phyloP scores from a whole-genome alignment of 2,329 filamentous ascomycete genomes.

The Rasamsonia emersonii region DNA sequence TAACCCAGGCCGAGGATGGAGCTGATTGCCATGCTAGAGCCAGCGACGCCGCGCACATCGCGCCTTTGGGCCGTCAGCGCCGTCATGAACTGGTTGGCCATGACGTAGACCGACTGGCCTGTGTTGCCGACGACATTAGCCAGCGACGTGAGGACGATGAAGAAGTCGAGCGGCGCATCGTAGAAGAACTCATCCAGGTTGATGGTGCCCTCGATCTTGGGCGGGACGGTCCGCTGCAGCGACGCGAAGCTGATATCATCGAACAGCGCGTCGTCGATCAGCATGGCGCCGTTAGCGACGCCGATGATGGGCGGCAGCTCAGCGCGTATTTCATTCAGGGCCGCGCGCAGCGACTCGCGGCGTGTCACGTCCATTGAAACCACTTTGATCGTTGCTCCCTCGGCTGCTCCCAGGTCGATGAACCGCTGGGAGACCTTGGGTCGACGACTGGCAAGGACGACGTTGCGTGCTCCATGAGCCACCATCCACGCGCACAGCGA shows the following conservation, averaged over 20 bases:
- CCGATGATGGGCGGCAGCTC: conserved; percentile 26
- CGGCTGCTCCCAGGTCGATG: conserved; percentile 7
- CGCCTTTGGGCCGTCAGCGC: conserved; percentile 9
- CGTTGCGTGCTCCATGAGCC: conserved; percentile 16
- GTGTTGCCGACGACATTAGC: conserved; percentile 15
- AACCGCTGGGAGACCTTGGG: conserved; percentile 15
- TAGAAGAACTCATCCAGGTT: conserved; percentile 14
- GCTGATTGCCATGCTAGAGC: conserved; percentile 20
- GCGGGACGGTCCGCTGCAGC: conserved; percentile 19
- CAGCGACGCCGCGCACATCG: conserved; percentile 9
- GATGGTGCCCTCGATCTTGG: conserved; percentile 32
- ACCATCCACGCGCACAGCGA: conserved; percentile 25
- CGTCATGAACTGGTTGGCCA: conserved; percentile 16
- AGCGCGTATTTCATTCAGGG: conserved; percentile 12
- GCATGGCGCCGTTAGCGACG: conserved; percentile 30
- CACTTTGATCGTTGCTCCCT: conserved; percentile 3
- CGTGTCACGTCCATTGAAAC: conserved; percentile 6
- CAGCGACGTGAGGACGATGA: conserved; percentile 28
- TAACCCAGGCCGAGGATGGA: conserved; percentile 20
- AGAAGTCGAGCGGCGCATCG: conserved; percentile 25
- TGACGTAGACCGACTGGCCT: conserved; percentile 32
- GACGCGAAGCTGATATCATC: conserved; percentile 21
- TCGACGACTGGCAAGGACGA: conserved; percentile 23
- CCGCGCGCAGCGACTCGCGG: conserved; percentile 8
- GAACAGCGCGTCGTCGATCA: conserved; percentile 27